Percentiles rank a stretch among this genome's conserved stretches.
phyloP scores from a whole-genome alignment of 495 filamentous ascomycete genomes.

The Sordaria brevicollis region DNA sequence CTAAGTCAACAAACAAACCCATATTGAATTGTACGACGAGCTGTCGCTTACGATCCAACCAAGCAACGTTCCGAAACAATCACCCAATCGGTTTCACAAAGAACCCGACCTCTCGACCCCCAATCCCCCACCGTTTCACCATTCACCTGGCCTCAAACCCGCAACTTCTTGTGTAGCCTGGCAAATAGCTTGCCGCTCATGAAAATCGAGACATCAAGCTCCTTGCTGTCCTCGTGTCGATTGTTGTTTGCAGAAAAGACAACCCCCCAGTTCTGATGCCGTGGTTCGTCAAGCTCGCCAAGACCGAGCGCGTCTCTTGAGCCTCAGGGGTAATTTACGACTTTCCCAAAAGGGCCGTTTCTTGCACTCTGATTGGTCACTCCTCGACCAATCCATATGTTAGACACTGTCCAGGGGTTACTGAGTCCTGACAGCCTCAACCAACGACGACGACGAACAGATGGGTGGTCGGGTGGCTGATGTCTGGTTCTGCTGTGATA shows the following conservation, averaged over 20 bases:
- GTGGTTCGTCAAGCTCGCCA: neutral
- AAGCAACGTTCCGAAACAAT: neutral
- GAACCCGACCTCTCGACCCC: neutral
- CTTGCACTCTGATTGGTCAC: neutral
- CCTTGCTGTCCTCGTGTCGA: neutral
- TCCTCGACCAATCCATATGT: neutral
- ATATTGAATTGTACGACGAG: neutral
- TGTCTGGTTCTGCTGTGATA: neutral
- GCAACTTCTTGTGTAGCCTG: neutral
- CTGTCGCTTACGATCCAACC: neutral
- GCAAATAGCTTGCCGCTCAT: neutral
- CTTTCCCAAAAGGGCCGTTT: neutral
- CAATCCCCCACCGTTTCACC: neutral
- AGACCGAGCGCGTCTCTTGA: neutral
- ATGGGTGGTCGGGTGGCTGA: neutral
- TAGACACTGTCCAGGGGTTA: neutral
- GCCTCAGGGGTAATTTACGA: neutral
- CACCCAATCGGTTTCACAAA: neutral
- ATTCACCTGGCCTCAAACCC: neutral
- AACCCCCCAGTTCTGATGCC: neutral
- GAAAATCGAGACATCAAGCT: neutral
- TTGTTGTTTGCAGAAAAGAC: neutral
- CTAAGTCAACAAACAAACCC: no score
- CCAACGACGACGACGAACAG: neutral
- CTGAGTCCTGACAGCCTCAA: neutral